Evolutionary conservation across 2,329 filamentous ascomycete genomes (phyloP), one percentile per base, ranked within the genome.

Genomic region (Talaromyces sp.): DNA sequence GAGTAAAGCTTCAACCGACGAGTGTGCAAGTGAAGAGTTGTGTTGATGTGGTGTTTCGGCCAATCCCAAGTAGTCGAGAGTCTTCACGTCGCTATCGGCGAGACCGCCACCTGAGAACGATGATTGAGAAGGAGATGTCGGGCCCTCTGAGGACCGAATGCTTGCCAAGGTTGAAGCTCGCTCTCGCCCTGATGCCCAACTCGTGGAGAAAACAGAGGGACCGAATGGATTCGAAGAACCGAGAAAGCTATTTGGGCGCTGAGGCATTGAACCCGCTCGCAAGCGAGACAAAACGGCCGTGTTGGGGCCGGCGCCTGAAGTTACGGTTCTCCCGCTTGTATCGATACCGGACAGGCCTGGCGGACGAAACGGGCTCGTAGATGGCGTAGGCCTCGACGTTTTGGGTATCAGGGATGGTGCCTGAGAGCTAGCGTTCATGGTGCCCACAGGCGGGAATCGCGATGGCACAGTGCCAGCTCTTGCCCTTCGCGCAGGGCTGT

Each of bases 401-500:
- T 96, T 95, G 62, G 91, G 86, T 59, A 90, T 84, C 47, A 87
- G 80, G 2, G 84, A 80, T 61, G 83, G 79, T 71, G 83, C 79
- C 72, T 89, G 84, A 17, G 88, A 78, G 69, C 82, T 85, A 41
- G 79, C 73, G 52, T 81, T 89, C 65, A 86, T 83, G 5, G 86
- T 85, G 61, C 88, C 88, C 31, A 90, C 89, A 17, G 91, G 90
- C 35, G 93, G 93, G 75, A 99, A 96, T 68, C 94, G 87, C 54
- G 95, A 98, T 25, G 95, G 95, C n/a, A 99, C 89, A 3, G 95
- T 99, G 70, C 95, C 95, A 67, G 95, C 95, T 76, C 95, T 88
- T 71, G 92, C 90, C 75, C 95, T 89, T 69, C 95, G 88, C 57
- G 88, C 86, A 72, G 90, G 85, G 64, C 82, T 80, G 70, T 90